Conservation (phyloP, 129 eudicot species). For the Deinandra increscens region DNA sequence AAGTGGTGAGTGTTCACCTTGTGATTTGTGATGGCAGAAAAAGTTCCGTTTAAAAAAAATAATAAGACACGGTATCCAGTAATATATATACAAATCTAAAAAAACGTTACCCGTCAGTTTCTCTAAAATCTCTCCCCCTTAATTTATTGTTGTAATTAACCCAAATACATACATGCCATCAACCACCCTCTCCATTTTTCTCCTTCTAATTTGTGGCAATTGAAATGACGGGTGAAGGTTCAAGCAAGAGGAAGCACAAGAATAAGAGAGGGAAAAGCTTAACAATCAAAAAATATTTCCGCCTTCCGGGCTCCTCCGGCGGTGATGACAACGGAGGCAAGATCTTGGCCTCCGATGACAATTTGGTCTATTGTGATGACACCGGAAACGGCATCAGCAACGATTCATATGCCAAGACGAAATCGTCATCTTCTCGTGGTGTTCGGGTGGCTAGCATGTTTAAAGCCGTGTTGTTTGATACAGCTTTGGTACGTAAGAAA, state of each 20-base stretch:
- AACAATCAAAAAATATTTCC: conserved; percentile 24
- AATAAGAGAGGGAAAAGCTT: conserved; percentile 39
- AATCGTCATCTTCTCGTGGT: conserved; percentile 33
- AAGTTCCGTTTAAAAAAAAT: too few species aligned
- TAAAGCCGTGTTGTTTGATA: conserved; percentile 42
- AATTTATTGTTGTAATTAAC: neutral
- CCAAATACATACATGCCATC: conserved; percentile 1
- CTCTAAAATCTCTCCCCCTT: neutral
- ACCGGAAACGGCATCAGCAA: neutral
- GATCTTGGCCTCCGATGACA: conserved; percentile 35
- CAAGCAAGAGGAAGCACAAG: conserved; percentile 23
- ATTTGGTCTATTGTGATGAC: conserved; percentile 28
- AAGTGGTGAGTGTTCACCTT: too few species aligned
- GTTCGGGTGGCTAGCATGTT: conserved; percentile 40
- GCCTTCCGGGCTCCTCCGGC: neutral
- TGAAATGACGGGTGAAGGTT: conserved; percentile 21
- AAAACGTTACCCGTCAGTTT: neutral
- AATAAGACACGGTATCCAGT: neutral
- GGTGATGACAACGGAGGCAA: conserved; percentile 9
- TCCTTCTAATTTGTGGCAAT: too few species aligned
- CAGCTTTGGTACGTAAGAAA: conserved; percentile 30
- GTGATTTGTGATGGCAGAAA: too few species aligned
- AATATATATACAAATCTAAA: conserved; percentile 3
- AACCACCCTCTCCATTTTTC: neutral
- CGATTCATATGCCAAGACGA: conserved; percentile 12